Evolutionary conservation across 1,139 yeast species (phyloP).

Genomic region (Chernovozyma sophiae-reginae): DNA sequence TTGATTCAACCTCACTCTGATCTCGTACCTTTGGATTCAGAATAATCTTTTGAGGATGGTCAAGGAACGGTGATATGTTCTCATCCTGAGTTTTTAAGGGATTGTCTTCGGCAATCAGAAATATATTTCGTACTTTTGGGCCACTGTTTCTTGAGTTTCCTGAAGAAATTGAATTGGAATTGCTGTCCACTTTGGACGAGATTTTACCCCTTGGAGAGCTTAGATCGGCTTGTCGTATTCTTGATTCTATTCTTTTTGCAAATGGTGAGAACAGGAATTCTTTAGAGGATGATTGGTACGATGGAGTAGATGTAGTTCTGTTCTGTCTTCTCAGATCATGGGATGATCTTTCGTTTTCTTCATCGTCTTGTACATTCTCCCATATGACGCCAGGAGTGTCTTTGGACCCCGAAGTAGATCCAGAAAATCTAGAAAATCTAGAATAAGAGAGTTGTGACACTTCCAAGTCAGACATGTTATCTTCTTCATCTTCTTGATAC

Average conservation of each 20-base stretch:
- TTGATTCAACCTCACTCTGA: not conserved
- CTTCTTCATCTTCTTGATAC: constrained; percentile 14
- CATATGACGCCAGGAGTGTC: not conserved
- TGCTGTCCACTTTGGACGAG: constrained; percentile 3
- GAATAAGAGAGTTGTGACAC: constrained; percentile 33
- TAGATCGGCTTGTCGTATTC: constrained; percentile 14
- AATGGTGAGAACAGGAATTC: constrained; percentile 19
- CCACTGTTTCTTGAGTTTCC: constrained; percentile 4
- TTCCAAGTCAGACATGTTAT: constrained; percentile 19
- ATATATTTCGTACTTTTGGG: constrained; percentile 1
- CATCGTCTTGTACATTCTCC: not conserved
- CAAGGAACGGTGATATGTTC: constrained; percentile 17
- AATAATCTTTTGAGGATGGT: constrained; percentile 6
- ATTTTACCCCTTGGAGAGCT: not conserved
- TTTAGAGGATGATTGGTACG: too few species aligned
- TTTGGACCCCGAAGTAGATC: constrained; percentile 1
- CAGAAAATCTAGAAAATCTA: constrained; percentile 25
- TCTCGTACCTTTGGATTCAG: not conserved
- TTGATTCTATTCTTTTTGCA: constrained; percentile 20
- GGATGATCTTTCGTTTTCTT: not conserved
- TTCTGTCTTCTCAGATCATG: not conserved
- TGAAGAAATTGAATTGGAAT: not conserved
- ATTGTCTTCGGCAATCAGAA: constrained; percentile 6
- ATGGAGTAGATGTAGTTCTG: not conserved
- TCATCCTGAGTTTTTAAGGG: constrained; percentile 9